phyloP scores from a whole-genome alignment of 768 basidiomycete species.

The Asterophora lycoperdoides region DNA sequence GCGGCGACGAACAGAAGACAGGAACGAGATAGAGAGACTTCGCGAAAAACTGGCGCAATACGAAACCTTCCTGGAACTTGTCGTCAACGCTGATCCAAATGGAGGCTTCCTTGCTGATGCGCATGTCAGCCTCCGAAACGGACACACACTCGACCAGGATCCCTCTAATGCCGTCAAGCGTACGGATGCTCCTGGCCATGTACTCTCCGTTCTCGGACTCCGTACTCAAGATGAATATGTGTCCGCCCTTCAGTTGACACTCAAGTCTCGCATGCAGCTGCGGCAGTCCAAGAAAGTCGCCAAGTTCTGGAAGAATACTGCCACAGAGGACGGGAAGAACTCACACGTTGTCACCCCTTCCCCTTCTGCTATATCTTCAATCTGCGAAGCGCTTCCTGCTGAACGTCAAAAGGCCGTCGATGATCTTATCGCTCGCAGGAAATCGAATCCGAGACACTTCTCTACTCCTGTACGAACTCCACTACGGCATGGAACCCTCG shows the following conservation, averaged over 20 bases:
- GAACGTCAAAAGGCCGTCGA: constrained; percentile 39
- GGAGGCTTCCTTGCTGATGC: not conserved
- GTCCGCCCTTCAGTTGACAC: constrained; percentile 41
- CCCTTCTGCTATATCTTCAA: constrained; percentile 34
- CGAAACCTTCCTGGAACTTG: constrained; percentile 4
- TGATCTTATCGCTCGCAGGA: constrained; percentile 26
- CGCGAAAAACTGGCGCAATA: constrained; percentile 7
- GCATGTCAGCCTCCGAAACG: not conserved
- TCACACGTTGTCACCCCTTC: constrained; percentile 34
- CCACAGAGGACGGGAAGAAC: constrained; percentile 26
- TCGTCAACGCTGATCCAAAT: constrained; percentile 2
- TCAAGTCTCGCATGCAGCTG: constrained; percentile 41
- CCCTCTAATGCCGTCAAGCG: constrained; percentile 7
- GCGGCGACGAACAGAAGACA: constrained; percentile 5
- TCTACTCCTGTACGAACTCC: not conserved
- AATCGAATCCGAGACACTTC: constrained; percentile 11
- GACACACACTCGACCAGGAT: constrained; percentile 9
- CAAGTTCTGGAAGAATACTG: constrained; percentile 41
- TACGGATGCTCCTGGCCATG: not conserved
- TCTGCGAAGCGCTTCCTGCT: constrained; percentile 28
- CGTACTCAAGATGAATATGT: constrained; percentile 40
- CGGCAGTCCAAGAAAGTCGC: constrained; percentile 43
- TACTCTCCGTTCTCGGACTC: constrained; percentile 20
- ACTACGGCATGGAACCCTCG: not conserved
- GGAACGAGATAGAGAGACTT: constrained; percentile 9